Evolutionary conservation across 2,329 filamentous ascomycete genomes (phyloP), one percentile per base, ranked within the genome.

Genomic region (Blastomyces gilchristii): DNA sequence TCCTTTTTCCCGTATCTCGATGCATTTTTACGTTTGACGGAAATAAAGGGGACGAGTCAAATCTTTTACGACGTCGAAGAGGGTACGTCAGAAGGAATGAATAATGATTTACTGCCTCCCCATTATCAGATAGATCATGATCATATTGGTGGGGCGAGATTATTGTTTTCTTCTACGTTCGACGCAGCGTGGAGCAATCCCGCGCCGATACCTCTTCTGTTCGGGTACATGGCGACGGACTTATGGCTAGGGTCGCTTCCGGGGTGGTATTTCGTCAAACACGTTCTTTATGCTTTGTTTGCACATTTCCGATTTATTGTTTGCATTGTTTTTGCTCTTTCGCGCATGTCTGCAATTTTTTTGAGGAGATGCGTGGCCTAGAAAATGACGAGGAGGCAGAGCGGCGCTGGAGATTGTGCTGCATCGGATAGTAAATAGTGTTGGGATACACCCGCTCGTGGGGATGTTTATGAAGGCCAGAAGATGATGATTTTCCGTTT

Each of bases 181-280:
- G 71, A 71, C 70, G 70, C 71, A 66, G 68, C 70, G 67, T 69
- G 63, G 68, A 69, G 22, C 57, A n/a, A 43, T 43, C 31, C 39
- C 49, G 37, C 25, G 34, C n/a, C 31, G 11, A 18, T 53, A 47
- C 62, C 58, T 63, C 62, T 66, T 64, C 58, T 43, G 53, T 56
- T 63, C 60, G 66, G 71, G 72, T 71, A 66, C 39, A 64, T 75
- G 76, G 75, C 72, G 76, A 76, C 68, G 76, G 76, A 77, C 68
- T 70, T 59, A 59, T 77, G 74, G 73, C 67, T 77, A 77, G 76
- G 76, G 76, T 76, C 74, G 76, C 76, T 75, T 77, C 76, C 74
- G 76, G 76, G 76, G 76, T 74, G 76, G 76, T 77, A 66, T 72
- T 74, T 70, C 73, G 75, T 77, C 75, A 69, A 74, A 71, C 65